A percentile compares a stretch with the other conserved stretches of the same genome.
phyloP scores from a whole-genome alignment of 768 basidiomycete genomes.

The Pholiota molesta region DNA sequence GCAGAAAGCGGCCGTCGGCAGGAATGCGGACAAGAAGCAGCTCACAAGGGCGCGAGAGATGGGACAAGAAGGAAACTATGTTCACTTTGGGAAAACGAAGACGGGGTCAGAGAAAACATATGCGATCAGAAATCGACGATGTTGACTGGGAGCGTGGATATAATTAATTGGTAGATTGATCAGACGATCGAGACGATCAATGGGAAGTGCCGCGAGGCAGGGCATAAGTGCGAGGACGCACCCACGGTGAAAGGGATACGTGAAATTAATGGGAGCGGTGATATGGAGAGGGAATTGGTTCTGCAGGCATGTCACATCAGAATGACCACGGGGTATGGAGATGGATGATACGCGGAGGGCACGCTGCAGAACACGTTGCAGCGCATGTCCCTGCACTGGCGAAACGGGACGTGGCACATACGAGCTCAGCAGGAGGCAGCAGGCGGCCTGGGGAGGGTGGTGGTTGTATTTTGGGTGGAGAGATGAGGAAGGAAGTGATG shows the following conservation, averaged over 20 bases:
- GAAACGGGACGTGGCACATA: background rate
- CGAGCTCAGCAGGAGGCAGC: background rate
- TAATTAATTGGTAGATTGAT: background rate
- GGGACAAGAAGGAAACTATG: too few species aligned
- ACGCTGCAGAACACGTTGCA: conserved; percentile 48
- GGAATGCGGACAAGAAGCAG: background rate
- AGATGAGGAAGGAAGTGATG: too few species aligned
- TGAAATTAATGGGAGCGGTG: background rate
- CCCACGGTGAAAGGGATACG: background rate
- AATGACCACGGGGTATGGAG: background rate
- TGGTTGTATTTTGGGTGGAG: too few species aligned
- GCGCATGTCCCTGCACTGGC: conserved; percentile 7
- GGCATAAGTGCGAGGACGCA: too few species aligned
- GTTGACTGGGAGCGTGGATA: background rate
- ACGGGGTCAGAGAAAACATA: conserved; percentile 1
- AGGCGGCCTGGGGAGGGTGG: too few species aligned
- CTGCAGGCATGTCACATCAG: conserved; percentile 2
- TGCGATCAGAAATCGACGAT: background rate
- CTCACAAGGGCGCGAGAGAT: too few species aligned
- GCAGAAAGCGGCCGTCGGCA: background rate
- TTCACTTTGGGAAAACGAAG: background rate
- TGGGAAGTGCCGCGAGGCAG: background rate
- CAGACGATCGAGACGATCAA: background rate
- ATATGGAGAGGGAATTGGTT: background rate
- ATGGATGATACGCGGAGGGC: conserved; percentile 22